Percentiles rank a stretch among this genome's conserved stretches.
These are phyloP conservation scores for Kokia cookei DNA, from an alignment of 441 rosid genomes.

Conservation along the genomic window DNA sequence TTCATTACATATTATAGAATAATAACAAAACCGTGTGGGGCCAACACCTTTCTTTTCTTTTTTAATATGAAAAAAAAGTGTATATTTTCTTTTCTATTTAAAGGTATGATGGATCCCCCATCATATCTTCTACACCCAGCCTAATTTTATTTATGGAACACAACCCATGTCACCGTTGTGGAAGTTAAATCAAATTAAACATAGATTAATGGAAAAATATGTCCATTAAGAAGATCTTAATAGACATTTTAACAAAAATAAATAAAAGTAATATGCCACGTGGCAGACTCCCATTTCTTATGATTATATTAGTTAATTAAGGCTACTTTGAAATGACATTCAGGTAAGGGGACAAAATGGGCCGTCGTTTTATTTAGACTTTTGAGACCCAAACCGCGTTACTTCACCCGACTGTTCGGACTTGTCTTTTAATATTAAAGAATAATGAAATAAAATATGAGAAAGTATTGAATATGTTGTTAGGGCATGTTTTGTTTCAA, in stretches of 20 bases:
- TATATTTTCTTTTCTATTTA: not conserved
- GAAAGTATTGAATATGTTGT: too few species aligned
- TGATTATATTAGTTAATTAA: not conserved
- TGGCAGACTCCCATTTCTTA: not conserved
- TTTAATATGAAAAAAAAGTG: not conserved
- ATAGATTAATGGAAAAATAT: not conserved
- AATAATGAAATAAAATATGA: not conserved
- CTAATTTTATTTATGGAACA: not conserved
- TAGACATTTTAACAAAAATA: not conserved
- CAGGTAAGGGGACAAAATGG: conserved; percentile 3
- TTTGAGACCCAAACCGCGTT: conserved; percentile 6
- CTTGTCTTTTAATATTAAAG: not conserved
- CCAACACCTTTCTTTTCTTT: not conserved
- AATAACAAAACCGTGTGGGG: conserved; percentile 27
- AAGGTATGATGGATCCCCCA: not conserved
- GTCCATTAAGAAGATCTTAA: not conserved
- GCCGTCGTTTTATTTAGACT: conserved; percentile 11
- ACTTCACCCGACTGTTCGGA: not conserved
- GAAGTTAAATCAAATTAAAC: not conserved
- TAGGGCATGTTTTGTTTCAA: too few species aligned
- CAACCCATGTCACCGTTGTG: conserved; percentile 2
- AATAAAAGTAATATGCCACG: not conserved
- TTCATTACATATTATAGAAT: not conserved
- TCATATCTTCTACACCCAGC: not conserved
- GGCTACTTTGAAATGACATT: not conserved